Conservation (phyloP, 2,329 filamentous ascomycete genomes). For the Herpotrichia juniperi region DNA sequence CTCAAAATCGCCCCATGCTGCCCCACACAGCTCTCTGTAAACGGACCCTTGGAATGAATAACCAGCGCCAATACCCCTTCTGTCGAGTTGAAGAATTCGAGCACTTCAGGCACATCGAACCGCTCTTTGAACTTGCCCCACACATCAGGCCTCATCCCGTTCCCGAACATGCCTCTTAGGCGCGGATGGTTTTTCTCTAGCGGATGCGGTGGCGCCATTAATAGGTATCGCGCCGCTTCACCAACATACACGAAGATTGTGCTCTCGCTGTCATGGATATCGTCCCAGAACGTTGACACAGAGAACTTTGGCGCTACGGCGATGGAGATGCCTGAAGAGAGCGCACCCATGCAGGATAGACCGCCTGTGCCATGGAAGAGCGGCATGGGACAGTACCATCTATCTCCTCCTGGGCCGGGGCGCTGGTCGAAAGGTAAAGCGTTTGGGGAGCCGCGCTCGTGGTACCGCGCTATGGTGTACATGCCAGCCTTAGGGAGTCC, state of each 20-base stretch:
- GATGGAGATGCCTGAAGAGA: constrained; percentile 52
- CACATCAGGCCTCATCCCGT: constrained; percentile 71
- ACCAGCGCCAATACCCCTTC: constrained; percentile 70
- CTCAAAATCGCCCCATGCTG: constrained; percentile 70
- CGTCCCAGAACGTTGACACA: constrained; percentile 71
- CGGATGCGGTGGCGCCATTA: constrained; percentile 67
- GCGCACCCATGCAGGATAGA: constrained; percentile 59
- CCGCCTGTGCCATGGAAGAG: constrained; percentile 77
- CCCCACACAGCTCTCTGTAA: constrained; percentile 65
- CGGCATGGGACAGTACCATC: constrained; percentile 78
- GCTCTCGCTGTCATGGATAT: constrained; percentile 69
- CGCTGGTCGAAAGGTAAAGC: constrained; percentile 40
- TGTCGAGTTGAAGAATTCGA: constrained; percentile 78
- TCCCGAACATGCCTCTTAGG: constrained; percentile 67
- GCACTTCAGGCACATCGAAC: constrained; percentile 66
- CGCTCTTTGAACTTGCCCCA: constrained; percentile 68
- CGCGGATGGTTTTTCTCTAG: constrained; percentile 61
- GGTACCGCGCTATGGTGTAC: constrained; percentile 33
- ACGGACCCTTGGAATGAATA: constrained; percentile 60
- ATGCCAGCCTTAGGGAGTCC: constrained; percentile 67
- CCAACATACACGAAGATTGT: constrained; percentile 79
- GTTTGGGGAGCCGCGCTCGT: constrained; percentile 42
- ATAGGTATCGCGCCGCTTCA: constrained; percentile 74
- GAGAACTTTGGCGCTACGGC: constrained; percentile 71
- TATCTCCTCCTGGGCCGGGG: constrained; percentile 53